Evolutionary conservation across 2,329 filamentous ascomycete genomes (phyloP).

Genomic region (Penicillium sp.): DNA sequence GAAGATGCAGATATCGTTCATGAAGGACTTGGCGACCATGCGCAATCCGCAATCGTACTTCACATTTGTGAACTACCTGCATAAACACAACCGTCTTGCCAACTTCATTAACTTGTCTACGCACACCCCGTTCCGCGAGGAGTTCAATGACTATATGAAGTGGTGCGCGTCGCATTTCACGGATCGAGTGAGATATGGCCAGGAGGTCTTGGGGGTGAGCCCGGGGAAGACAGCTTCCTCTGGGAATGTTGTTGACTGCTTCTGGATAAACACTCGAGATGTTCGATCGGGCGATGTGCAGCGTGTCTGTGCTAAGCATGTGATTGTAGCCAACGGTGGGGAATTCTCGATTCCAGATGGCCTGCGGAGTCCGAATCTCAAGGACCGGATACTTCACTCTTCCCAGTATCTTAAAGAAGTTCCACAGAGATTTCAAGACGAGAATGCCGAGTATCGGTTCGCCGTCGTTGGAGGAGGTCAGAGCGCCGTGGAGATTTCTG

Average conservation of each 20-base stretch:
- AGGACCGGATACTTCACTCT: constrained; percentile 8
- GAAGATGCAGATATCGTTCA: constrained; percentile 15
- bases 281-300: neutral
- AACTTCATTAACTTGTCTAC: constrained; percentile 14
- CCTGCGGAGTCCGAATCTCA: neutral
- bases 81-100: constrained; percentile 10
- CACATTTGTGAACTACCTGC: constrained; percentile 14
- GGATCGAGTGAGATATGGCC: constrained; percentile 8
- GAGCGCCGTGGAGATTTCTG: constrained; percentile 13
- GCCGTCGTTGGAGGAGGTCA: constrained; percentile 14
- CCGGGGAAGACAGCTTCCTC: neutral
- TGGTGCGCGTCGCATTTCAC: constrained; percentile 14
- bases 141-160: constrained; percentile 16
- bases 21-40: constrained; percentile 15
- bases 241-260: constrained; percentile 5
- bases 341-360: constrained; percentile 10
- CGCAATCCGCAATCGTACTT: constrained; percentile 14
- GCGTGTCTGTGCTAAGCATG: constrained; percentile 8
- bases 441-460: constrained; percentile 2
- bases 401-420: constrained; percentile 9
- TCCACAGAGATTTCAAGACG: neutral
- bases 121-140: constrained; percentile 14
- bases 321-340: constrained; percentile 14
- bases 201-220: constrained; percentile 12
- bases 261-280: constrained; percentile 4